phyloP scores from a whole-genome alignment of 2,329 filamentous ascomycete species.

The Neofusicoccum cordaticola region DNA sequence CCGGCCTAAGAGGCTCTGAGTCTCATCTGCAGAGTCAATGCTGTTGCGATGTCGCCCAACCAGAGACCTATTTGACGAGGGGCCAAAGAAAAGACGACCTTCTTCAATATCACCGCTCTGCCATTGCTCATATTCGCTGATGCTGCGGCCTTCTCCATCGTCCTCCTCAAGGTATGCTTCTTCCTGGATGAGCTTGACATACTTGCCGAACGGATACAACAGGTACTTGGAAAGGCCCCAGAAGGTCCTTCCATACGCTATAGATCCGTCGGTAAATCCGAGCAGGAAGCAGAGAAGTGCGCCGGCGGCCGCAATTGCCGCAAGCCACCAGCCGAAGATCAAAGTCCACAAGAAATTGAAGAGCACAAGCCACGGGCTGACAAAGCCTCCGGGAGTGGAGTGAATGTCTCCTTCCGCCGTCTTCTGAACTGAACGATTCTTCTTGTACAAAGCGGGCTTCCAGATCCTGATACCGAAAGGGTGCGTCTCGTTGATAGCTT shows the following conservation, averaged over 20 bases:
- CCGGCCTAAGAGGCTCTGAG: constrained; percentile 79
- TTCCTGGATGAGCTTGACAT: constrained; percentile 88
- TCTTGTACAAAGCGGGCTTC: constrained; percentile 99
- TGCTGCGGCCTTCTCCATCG: constrained; percentile 90
- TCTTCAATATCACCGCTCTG: constrained; percentile 96
- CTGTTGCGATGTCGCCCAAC: constrained; percentile 84
- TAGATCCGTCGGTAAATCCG: constrained; percentile 71
- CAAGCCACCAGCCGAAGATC: constrained; percentile 95
- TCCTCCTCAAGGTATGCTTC: constrained; percentile 94
- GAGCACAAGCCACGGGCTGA: constrained; percentile 78
- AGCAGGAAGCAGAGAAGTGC: constrained; percentile 77
- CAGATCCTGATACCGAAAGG: constrained; percentile 98
- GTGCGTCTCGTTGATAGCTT: constrained; percentile 98
- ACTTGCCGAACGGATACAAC: constrained; percentile 95
- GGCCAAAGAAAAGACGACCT: constrained; percentile 92
- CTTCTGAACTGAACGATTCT: constrained; percentile 91
- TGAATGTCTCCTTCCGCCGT: constrained; percentile 96
- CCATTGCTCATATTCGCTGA: constrained; percentile 99
- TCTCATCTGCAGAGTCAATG: constrained; percentile 84
- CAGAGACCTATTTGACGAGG: constrained; percentile 68
- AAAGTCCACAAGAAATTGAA: constrained; percentile 92
- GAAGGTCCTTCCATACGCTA: constrained; percentile 81
- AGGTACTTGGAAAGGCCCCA: constrained; percentile 82
- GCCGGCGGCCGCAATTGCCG: constrained; percentile 69
- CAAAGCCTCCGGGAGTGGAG: constrained; percentile 83